These are phyloP conservation scores for Ophiostoma angusticollis DNA, from an alignment of 2,329 filamentous ascomycete species.

Conservation along the genomic window DNA sequence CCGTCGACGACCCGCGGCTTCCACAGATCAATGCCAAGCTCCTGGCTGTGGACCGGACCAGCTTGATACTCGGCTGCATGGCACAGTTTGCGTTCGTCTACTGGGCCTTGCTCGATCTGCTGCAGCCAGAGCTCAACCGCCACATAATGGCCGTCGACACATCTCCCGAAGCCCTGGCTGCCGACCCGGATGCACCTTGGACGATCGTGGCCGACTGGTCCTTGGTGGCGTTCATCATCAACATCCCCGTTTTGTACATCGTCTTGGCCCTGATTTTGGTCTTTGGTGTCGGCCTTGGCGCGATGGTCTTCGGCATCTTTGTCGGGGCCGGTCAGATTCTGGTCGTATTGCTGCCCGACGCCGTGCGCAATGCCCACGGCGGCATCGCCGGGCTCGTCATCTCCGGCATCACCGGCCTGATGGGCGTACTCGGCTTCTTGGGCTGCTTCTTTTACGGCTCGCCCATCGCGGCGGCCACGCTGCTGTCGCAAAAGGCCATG, in stretches of 20 bases:
- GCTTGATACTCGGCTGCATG: not conserved
- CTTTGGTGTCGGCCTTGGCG: not conserved
- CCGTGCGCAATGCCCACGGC: not conserved
- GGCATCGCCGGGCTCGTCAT: not conserved
- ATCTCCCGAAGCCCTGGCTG: too few relatives aligned
- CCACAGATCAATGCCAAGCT: not conserved
- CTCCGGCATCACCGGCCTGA: not conserved
- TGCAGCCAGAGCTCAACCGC: conserved; percentile 3
- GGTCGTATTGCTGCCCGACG: not conserved
- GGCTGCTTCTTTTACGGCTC: not conserved
- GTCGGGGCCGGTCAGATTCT: not conserved
- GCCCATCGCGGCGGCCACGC: not conserved
- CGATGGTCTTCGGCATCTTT: not conserved
- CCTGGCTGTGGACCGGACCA: not conserved
- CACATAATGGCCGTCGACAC: conserved; percentile 5
- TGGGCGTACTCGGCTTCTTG: not conserved
- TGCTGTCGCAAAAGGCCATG: not conserved
- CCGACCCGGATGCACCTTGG: too few relatives aligned
- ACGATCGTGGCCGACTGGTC: too few relatives aligned
- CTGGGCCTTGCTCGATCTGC: conserved; percentile 11
- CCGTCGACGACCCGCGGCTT: not conserved
- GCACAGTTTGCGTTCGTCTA: not conserved
- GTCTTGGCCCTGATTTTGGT: not conserved
- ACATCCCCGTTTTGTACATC: not conserved
- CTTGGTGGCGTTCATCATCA: too few relatives aligned